phyloP scores from a whole-genome alignment of 192 early-diverging fungal species.

The Rhizophagus clarus region DNA sequence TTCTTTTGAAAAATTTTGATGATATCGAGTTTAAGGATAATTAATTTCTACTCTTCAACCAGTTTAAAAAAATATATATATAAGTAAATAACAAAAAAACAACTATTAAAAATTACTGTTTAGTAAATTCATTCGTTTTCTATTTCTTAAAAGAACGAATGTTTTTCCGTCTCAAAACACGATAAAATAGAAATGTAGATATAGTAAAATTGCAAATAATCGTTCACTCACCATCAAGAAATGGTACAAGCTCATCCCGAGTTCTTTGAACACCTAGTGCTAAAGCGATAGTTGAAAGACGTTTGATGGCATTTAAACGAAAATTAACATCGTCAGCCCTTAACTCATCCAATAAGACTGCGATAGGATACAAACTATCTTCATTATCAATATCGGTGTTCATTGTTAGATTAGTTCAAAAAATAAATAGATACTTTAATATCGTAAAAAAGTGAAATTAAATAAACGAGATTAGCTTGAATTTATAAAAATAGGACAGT shows the following conservation, averaged over 20 bases:
- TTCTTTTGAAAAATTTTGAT: not conserved
- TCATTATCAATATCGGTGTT: constrained; percentile 47
- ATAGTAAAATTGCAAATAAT: not conserved
- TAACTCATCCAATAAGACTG: constrained; percentile 88
- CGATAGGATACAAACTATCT: constrained; percentile 83
- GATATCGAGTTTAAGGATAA: not conserved
- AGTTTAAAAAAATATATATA: no score
- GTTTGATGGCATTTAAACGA: constrained; percentile 80
- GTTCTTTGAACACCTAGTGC: constrained; percentile 95
- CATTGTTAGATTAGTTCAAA: constrained; percentile 34
- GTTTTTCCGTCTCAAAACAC: not conserved
- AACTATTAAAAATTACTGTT: no score
- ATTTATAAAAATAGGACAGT: no score
- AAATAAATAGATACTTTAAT: not conserved
- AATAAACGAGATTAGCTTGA: not conserved
- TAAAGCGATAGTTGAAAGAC: constrained; percentile 83
- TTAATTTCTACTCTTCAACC: no score
- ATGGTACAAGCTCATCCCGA: constrained; percentile 94
- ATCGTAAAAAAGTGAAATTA: not conserved
- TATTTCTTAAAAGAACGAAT: not conserved
- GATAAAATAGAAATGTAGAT: not conserved
- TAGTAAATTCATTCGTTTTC: not conserved
- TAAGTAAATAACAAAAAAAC: no score
- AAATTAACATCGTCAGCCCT: constrained; percentile 90
- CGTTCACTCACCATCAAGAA: constrained; percentile 81